Evolutionary conservation across 1,284 basidiomycete species (phyloP).

Genomic region (Agaricales sp.): DNA sequence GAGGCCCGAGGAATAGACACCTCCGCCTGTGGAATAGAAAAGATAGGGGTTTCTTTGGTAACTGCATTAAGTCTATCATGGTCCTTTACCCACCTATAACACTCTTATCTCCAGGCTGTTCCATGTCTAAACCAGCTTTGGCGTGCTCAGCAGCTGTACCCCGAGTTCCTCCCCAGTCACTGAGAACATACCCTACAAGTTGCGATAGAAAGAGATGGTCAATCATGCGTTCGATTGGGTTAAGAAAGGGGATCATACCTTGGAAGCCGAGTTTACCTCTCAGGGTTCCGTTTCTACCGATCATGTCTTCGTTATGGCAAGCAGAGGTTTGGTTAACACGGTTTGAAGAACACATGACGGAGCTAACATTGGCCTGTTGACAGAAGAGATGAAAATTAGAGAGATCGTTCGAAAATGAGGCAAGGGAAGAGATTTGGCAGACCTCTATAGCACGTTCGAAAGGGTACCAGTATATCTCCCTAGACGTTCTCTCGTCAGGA

Average conservation of each 20-base stretch:
- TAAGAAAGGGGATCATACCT: too few species aligned
- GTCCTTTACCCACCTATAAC: slow-evolving; percentile 26
- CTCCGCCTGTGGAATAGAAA: slow-evolving; percentile 28
- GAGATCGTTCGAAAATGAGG: too few species aligned
- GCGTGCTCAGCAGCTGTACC: slow-evolving; percentile 33
- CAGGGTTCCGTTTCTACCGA: slow-evolving; percentile 26
- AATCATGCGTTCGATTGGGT: too few species aligned
- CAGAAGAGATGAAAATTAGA: too few species aligned
- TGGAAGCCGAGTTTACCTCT: slow-evolving; percentile 28
- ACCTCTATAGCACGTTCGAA: slow-evolving; percentile 41
- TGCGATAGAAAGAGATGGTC: too few species aligned
- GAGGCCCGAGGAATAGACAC: slow-evolving; percentile 21
- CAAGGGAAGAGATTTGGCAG: slow-evolving; percentile 8
- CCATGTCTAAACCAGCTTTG: slow-evolving; percentile 37
- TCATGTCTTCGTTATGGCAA: slow-evolving; percentile 27
- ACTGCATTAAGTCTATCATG: too few species aligned
- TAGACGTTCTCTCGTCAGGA: slow-evolving; percentile 56
- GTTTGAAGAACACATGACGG: slow-evolving; percentile 72
- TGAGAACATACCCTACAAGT: slow-evolving; percentile 23
- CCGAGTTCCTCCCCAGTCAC: slow-evolving; percentile 40
- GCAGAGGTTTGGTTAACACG: slow-evolving; percentile 31
- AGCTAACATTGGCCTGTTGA: too few species aligned
- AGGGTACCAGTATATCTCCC: slow-evolving; percentile 51
- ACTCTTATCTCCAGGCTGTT: slow-evolving; percentile 36
- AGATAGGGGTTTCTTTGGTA: too few species aligned